Evolutionary conservation across 2,329 filamentous ascomycete genomes (phyloP), one percentile per base, ranked within the genome.

Genomic region (Ampelomyces quisqualis): DNA sequence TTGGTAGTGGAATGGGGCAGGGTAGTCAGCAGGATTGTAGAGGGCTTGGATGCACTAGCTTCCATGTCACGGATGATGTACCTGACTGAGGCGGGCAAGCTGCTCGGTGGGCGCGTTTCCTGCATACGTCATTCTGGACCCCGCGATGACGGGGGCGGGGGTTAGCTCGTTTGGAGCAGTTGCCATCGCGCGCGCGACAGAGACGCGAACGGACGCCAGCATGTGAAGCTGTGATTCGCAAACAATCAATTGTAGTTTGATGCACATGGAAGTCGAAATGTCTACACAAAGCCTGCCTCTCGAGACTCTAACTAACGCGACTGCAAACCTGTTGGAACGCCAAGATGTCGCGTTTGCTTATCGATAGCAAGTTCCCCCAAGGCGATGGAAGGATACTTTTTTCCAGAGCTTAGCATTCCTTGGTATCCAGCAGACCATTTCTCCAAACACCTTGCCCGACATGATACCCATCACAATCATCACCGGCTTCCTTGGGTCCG

Each of bases 401-500:
- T 44, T 38, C 27, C 23, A n/a, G n/a, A n/a, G n/a, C n/a, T n/a
- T n/a, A n/a, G n/a, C n/a, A n/a, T n/a, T n/a, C n/a, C n/a, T n/a
- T n/a, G n/a, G n/a, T n/a, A n/a, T n/a, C n/a, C n/a, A n/a, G n/a
- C n/a, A n/a, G n/a, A n/a, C n/a, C n/a, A n/a, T n/a, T n/a, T n/a
- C n/a, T n/a, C n/a, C n/a, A n/a, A n/a, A n/a, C n/a, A n/a, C n/a
- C 24, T 17, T 13, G 15, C 15, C 17, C 10, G 18, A 14, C 22
- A 35, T 38, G 24, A 93, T 90, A 54, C 90, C 90, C 4, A 86
- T 96, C 66, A 97, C 91, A 32, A 94, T 98, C 64, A 77, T 98
- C 38, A 98, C 93, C 4, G 93, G 93, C 65, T 98, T 97, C 72
- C 81, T 97, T 11, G 93, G 93, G 62, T 91, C 89, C 7, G 93